A percentile compares a stretch with the other conserved stretches of the same genome.
Conservation (phyloP, 352 stramenopile species). For the Lagenidium giganteum region DNA sequence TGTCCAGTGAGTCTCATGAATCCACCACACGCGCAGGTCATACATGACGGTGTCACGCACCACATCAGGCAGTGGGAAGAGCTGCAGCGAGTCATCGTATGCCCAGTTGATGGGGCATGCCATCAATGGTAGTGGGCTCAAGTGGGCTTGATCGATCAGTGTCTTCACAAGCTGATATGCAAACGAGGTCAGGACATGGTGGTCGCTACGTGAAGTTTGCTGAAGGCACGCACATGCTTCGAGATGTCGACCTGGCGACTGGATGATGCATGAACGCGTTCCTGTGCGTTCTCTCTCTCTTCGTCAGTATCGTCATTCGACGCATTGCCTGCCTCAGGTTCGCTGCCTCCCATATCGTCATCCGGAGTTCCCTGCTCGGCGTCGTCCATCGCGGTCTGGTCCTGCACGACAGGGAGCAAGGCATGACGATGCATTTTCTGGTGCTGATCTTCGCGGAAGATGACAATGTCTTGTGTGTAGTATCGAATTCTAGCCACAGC, state of each 20-base stretch:
- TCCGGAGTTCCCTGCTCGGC: too few species aligned
- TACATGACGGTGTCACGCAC: too few species aligned
- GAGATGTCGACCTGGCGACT: slow-evolving; percentile 59
- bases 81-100: slow-evolving; percentile 88
- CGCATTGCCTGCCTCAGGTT: too few species aligned
- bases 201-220: not conserved
- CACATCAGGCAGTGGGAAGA: slow-evolving; percentile 92
- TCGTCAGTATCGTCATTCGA: slow-evolving; percentile 23
- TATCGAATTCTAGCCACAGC: slow-evolving; percentile 68
- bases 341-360: too few species aligned
- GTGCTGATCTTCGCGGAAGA: slow-evolving; percentile 91
- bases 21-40: too few species aligned
- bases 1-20: too few species aligned
- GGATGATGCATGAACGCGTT: slow-evolving; percentile 11
- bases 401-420: slow-evolving; percentile 46
- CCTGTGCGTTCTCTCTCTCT: slow-evolving; percentile 27
- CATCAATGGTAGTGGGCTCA: slow-evolving; percentile 87
- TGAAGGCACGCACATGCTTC: slow-evolving; percentile 56
- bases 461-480: slow-evolving; percentile 91
- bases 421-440: slow-evolving; percentile 89
- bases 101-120: slow-evolving; percentile 92
- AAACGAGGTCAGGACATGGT: slow-evolving; percentile 1
- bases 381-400: too few species aligned
- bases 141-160: slow-evolving; percentile 91
- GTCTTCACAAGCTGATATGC: slow-evolving; percentile 74